Conservation (phyloP, 1,284 basidiomycete genomes). For the Rhodotorula mucilaginosa region DNA sequence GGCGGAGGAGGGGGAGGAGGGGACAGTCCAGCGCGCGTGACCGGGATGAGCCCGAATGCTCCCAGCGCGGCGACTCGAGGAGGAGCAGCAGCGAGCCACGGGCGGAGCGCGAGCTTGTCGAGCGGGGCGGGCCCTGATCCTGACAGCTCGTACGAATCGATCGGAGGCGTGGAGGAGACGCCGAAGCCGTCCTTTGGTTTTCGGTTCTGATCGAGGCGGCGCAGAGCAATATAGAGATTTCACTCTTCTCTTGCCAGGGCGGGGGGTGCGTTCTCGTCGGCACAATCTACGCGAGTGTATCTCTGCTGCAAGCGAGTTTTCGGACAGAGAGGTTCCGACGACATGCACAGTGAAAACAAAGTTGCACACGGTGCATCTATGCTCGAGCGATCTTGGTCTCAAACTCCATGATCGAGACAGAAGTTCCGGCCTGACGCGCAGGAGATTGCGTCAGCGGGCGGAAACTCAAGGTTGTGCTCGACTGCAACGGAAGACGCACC, state of each 20-base stretch:
- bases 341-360: not conserved
- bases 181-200: slow-evolving; percentile 2
- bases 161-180: not conserved
- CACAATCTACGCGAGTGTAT: too few relatives aligned
- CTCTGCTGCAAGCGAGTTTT: too few relatives aligned
- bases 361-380: not conserved
- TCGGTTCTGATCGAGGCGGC: not conserved
- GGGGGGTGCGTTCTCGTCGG: too few relatives aligned
- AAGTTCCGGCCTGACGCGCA: slow-evolving; percentile 8
- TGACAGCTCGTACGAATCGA: slow-evolving; percentile 9
- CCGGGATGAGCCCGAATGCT: not conserved
- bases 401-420: slow-evolving; percentile 24
- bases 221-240: not conserved
- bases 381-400: slow-evolving; percentile 23
- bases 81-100: not conserved
- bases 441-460: not conserved
- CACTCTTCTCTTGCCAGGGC: not conserved
- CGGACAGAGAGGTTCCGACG: not conserved
- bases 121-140: slow-evolving; percentile 3
- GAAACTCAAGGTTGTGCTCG: too few relatives aligned
- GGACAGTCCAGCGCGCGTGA: not conserved
- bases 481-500: slow-evolving; percentile 3
- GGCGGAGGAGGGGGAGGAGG: not conserved
- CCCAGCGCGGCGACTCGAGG: not conserved
- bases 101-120: not conserved